Evolutionary conservation across 208 protist species (phyloP).

Genomic region (Leptomonas pyrrhocoris): DNA sequence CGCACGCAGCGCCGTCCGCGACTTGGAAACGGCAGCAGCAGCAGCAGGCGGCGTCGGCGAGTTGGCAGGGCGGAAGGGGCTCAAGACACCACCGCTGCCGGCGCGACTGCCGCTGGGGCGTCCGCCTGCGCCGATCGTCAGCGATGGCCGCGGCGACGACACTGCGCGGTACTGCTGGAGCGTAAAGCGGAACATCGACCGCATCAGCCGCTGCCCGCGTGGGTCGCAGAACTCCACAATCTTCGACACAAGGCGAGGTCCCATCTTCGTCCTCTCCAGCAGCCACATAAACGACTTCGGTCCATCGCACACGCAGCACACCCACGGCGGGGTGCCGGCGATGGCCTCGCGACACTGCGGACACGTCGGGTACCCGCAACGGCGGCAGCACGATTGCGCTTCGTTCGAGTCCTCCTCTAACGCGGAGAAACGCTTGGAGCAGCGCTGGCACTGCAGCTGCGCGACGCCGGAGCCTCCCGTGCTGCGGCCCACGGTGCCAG

Average conservation of each 20-base stretch:
- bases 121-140: constrained; percentile 5
- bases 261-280: constrained; percentile 60
- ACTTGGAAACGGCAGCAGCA: background rate
- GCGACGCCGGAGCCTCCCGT: constrained; percentile 3
- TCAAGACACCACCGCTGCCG: constrained; percentile 13
- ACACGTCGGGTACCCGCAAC: constrained; percentile 69
- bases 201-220: constrained; percentile 58
- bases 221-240: constrained; percentile 78
- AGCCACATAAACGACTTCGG: constrained; percentile 66
- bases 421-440: constrained; percentile 46
- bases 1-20: constrained; percentile 13
- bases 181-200: constrained; percentile 65
- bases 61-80: constrained; percentile 1
- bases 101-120: constrained; percentile 7
- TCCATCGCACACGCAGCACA: constrained; percentile 60
- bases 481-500: background rate
- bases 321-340: constrained; percentile 34
- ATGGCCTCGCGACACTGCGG: constrained; percentile 49
- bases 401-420: constrained; percentile 2
- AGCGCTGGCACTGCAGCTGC: constrained; percentile 60
- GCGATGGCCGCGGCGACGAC: constrained; percentile 22
- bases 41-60: constrained; percentile 22
- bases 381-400: constrained; percentile 37
- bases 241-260: constrained; percentile 49
- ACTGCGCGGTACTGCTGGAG: constrained; percentile 35